Evolutionary conservation across 2,329 filamentous ascomycete genomes (phyloP).

Genomic region (Mycocentrospora acerina): DNA sequence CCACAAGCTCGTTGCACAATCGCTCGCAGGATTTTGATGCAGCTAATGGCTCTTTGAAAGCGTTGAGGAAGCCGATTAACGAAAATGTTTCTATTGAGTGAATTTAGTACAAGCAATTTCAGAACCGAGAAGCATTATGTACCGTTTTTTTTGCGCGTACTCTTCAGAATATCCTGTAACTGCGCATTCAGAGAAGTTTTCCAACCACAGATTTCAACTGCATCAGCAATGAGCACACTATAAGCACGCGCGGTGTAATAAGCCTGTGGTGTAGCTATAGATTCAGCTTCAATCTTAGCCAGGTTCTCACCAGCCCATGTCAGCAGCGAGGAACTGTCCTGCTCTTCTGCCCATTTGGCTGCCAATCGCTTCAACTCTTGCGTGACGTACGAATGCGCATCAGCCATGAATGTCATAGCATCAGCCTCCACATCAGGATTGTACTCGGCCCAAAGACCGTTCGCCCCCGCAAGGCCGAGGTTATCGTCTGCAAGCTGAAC

Average conservation of each 20-base stretch:
- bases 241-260: conserved; percentile 49
- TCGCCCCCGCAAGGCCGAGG: conserved; percentile 57
- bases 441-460: conserved; percentile 54
- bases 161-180: conserved; percentile 41
- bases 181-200: conserved; percentile 35
- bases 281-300: conserved; percentile 18
- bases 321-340: conserved; percentile 23
- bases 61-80: conserved; percentile 51
- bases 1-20: conserved; percentile 62
- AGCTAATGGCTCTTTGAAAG: conserved; percentile 52
- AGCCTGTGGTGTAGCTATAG: conserved; percentile 25
- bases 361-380: conserved; percentile 40
- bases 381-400: conserved; percentile 52
- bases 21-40: conserved; percentile 51
- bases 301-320: conserved; percentile 27
- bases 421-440: conserved; percentile 54
- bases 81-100: conserved; percentile 45
- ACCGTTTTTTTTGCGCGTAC: conserved; percentile 25
- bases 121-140: no score
- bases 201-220: conserved; percentile 47
- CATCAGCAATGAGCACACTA: conserved; percentile 39
- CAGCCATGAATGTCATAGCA: conserved; percentile 54
- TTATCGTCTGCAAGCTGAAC: conserved; percentile 62
- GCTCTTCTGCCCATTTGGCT: conserved; percentile 13
- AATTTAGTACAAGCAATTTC: background rate